Evolutionary conservation across 164 flowering plant genomes (phyloP), one percentile per base, ranked within the genome.

Genomic region (Liquidambar formosana): DNA sequence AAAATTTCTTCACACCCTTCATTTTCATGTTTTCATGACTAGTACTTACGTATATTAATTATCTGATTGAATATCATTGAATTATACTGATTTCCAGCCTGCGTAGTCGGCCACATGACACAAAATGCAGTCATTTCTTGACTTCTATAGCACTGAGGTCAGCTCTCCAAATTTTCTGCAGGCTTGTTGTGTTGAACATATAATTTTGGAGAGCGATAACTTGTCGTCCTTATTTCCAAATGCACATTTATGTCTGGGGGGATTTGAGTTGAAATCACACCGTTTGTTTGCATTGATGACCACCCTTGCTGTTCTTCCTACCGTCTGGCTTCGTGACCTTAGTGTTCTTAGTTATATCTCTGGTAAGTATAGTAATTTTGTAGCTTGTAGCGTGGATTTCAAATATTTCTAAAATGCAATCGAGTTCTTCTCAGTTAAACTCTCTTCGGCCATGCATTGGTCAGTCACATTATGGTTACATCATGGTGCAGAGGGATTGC

Each of bases 141-240:
- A 3, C 21, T 38, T 33, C n/a, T 27, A 57, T 1, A 23, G 38
- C 5, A 4, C 60, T 12, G n/a, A 57, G 14, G 38, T 23, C 16
- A 22, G 6, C 10, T 8, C 28, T 11, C 1, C 60, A 15, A 57
- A 60, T 26, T 64, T 61, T 52, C 16, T 78, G 75, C 89, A 95
- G 99, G 93, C 98, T 46, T 89, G 88, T 75, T 96, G 98, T 56
- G 90, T 93, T 21, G 99, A 93, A 61, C 90, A 91, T 65, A 90
- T 96, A 71, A 96, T 93, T 68, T 69, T 96, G 86, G 99, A 96
- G 87, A 73, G 97, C 61, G 99, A 96, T 70, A 96, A 96, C 77
- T 75, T 96, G 47, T 88, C 98, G 25, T 82, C 97, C 22, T 64
- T 96, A 64, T 96, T 93, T 77, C 99, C 99, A 53, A 90, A 90